Evolutionary conservation across 2,329 filamentous ascomycete genomes (phyloP).

Genomic region (Fusarium pseudocircinatum): DNA sequence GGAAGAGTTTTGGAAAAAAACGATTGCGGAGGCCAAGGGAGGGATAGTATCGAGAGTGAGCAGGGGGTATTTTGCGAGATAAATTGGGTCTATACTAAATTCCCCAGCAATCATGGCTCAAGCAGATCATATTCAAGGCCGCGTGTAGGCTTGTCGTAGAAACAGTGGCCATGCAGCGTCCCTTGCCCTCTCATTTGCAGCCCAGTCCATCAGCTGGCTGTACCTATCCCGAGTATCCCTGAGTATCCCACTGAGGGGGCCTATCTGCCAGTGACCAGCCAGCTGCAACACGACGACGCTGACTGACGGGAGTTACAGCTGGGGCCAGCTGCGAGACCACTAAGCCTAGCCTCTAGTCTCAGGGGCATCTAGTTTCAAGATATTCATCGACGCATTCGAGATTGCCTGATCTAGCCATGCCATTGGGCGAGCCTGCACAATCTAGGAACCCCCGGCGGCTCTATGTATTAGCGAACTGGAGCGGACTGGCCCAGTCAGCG

Average conservation of each 20-base stretch:
- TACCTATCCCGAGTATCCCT: neutral
- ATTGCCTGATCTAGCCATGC: slow-evolving; percentile 11
- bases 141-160: slow-evolving; percentile 24
- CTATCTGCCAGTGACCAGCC: neutral
- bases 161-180: slow-evolving; percentile 5
- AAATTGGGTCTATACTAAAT: slow-evolving; percentile 22
- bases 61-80: slow-evolving; percentile 12
- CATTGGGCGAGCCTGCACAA: slow-evolving; percentile 15
- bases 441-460: slow-evolving; percentile 7
- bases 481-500: neutral
- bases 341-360: slow-evolving; percentile 6
- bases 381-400: slow-evolving; percentile 22
- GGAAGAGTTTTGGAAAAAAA: slow-evolving; percentile 24
- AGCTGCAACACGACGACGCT: neutral
- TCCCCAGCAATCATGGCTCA: slow-evolving; percentile 35
- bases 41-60: slow-evolving; percentile 16
- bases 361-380: slow-evolving; percentile 36
- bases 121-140: slow-evolving; percentile 24
- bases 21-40: slow-evolving; percentile 12
- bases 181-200: slow-evolving; percentile 20
- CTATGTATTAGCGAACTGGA: neutral
- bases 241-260: slow-evolving; percentile 10
- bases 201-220: neutral
- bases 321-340: slow-evolving; percentile 11
- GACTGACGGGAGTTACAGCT: slow-evolving; percentile 7